Evolutionary conservation across 2,329 filamentous ascomycete genomes (phyloP).

Genomic region (Calonectria pteridis): DNA sequence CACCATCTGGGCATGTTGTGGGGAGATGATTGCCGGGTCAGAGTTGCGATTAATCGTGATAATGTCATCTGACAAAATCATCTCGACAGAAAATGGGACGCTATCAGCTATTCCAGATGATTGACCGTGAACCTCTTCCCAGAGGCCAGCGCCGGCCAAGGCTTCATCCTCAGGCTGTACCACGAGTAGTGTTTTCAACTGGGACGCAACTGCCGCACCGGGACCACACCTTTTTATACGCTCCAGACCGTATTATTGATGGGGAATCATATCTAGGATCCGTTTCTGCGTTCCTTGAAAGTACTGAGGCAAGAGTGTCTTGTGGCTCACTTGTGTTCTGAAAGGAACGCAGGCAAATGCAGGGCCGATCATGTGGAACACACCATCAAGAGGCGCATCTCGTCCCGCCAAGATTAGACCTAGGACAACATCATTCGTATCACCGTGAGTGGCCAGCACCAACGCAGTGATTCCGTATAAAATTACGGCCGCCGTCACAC

Average conservation of each 20-base stretch:
- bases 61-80: background rate
- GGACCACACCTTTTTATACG: background rate
- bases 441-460: background rate
- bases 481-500: background rate
- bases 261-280: background rate
- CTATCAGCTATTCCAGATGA: background rate
- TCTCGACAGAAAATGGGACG: background rate
- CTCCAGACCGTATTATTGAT: background rate
- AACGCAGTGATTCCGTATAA: background rate
- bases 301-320: background rate
- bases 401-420: background rate
- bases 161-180: background rate
- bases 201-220: background rate
- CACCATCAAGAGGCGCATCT: background rate
- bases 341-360: background rate
- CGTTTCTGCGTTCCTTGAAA: background rate
- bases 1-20: background rate
- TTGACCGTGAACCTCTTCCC: background rate
- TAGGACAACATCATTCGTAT: background rate
- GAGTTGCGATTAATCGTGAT: background rate
- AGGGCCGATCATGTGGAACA: background rate
- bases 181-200: background rate
- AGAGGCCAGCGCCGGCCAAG: background rate
- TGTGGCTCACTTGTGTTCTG: background rate
- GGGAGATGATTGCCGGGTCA: background rate